Base-by-base conservation (phyloP, 2,329 filamentous ascomycete genomes). In the Thyridium curvatum region DNA sequence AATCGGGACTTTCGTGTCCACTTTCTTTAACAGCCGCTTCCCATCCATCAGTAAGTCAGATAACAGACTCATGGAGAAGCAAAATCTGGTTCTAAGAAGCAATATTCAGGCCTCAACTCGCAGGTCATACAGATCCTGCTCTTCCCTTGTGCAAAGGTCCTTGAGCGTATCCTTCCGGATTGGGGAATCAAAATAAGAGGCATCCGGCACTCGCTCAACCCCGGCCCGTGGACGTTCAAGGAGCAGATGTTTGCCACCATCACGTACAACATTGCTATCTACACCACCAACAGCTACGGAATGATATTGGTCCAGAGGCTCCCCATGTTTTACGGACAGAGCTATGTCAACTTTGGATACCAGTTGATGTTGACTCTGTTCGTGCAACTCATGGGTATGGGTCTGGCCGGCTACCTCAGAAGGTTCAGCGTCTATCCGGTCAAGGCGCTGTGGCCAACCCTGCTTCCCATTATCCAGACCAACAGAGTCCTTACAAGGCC, bases 51-150 rank as follows among this genome's bases (percentile, higher is more conserved):
- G 54, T 57, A 41, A 45, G 54, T 43, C n/a, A 9, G 30, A 3
- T 34, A 7, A 26, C 12, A 26, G 28, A 8, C 18, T 9, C 14
- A 29, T 28, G 33, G 14, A 17, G 12, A 30, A 12, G 13, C 18
- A 18, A 30, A 17, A 21, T n/a, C n/a, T n/a, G n/a, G n/a, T n/a
- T n/a, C n/a, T n/a, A n/a, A n/a, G n/a, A n/a, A n/a, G n/a, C n/a
- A n/a, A 26, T 6, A 26, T 6, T 26, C 21, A 26, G 21, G 6
- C 10, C 21, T 26, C 21, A 10, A 10, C 10, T 26, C 21, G 5
- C 21, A 26, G 8, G 63, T 66, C 6, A 61, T 65, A 36, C 68
- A 72, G 50, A 65, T 72, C 32, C 53, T 71, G 4, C 56, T 71
- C 0, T 71, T 59, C 14, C 72, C 71, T 0, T 60, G 68, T 15